Base-by-base conservation (phyloP, 495 filamentous ascomycete genomes). In the Aspergillus ellipticus region DNA sequence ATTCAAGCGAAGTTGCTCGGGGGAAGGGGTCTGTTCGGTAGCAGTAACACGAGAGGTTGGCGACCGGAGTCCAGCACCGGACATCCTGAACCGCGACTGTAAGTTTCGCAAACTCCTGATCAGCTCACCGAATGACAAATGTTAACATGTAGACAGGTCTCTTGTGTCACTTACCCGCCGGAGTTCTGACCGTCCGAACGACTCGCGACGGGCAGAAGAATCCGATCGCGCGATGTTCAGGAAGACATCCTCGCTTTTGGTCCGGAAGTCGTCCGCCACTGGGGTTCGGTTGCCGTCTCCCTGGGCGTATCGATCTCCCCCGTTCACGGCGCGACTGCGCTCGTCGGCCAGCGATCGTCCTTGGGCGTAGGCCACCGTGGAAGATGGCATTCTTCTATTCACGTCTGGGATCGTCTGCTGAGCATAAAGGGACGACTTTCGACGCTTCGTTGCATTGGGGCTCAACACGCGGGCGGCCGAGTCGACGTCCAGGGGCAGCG, bases 191-290 rank as follows among this genome's bases (percentile, higher is more conserved):
- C 75, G 71, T 19, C 70, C 73, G n/a, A 72, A 58, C 28, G 70
- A 73, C 46, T 80, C 73, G 53, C 73, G 74, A 55, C 72, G 71
- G 24, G 63, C 67, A 13, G 74, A 79, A 57, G 74, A 79, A 57
- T 84, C 82, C 2, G 77, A 69, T 53, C 77, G 77, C 11, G 85
- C 85, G 54, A 88, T 81, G 55, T 84, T 81, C 50, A 88, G 64
- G 62, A 88, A 88, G 20, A 87, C 65, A 69, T 88, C 85, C 50
- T 85, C 84, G 52, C 74, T 76, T 49, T 69, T 70, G 8, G 68
- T 67, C 21, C 69, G 66, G 33, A 62, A 53, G 11, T 74, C 70
- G 49, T 76, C 67, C 28, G 66, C 63, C 31, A 66, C 53, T 26
- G 61, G 45, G 41, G 55, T 58, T 37, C 50, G 58, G 49, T 56